Conservation (phyloP, 1,284 basidiomycete species). For the Gymnopus androsaceus region DNA sequence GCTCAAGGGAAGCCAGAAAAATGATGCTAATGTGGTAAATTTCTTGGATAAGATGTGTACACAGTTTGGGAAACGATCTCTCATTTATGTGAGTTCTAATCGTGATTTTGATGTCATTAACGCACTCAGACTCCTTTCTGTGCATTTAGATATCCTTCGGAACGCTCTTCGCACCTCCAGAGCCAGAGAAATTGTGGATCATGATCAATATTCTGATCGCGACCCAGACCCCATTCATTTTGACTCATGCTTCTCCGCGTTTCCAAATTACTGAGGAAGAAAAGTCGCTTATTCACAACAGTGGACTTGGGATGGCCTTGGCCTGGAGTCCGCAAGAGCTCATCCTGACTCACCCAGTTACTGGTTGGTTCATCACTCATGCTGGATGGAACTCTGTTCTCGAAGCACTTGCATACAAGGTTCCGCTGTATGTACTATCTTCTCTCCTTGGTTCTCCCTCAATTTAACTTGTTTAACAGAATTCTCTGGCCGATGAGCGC, state of each 20-base stretch:
- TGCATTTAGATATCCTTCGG: constrained; percentile 11
- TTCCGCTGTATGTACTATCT: constrained; percentile 8
- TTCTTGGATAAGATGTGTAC: constrained; percentile 13
- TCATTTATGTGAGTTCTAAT: constrained; percentile 12
- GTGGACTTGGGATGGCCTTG: constrained; percentile 12
- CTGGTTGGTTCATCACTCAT: constrained; percentile 12
- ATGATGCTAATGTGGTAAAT: not conserved
- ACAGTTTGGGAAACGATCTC: constrained; percentile 9
- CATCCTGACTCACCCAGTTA: constrained; percentile 10
- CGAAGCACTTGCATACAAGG: constrained; percentile 4
- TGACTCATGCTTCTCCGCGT: constrained; percentile 7
- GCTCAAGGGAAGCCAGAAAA: not conserved
- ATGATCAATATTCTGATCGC: constrained; percentile 10
- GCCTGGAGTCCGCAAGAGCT: constrained; percentile 10
- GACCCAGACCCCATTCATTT: constrained; percentile 6
- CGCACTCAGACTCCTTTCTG: not conserved
- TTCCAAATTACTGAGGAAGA: not conserved
- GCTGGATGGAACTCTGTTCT: constrained; percentile 11
- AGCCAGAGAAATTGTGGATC: constrained; percentile 3
- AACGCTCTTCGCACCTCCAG: constrained; percentile 7
- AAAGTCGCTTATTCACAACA: not conserved
- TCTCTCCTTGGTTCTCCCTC: not conserved
- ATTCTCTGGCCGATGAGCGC: constrained; percentile 9
- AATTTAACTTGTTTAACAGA: not conserved
- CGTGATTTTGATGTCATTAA: not conserved